Evolutionary conservation across 2,329 filamentous ascomycete genomes (phyloP).

Genomic region (Tolypocladium capitatum): DNA sequence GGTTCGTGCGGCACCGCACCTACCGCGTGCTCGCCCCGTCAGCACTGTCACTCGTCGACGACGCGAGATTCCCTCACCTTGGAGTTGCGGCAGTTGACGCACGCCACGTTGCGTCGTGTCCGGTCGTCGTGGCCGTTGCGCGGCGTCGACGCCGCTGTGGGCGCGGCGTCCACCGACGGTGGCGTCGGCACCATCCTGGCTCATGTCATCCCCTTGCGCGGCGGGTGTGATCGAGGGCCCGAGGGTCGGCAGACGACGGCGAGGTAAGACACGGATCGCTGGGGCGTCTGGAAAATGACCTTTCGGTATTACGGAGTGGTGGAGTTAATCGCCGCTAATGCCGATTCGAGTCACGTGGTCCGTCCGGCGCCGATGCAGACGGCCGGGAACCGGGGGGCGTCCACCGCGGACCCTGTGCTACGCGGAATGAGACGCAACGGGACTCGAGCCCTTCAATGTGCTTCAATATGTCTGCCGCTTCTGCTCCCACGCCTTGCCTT

Average conservation of each 20-base stretch:
- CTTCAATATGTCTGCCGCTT: conserved; percentile 5
- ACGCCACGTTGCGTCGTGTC: conserved; percentile 24
- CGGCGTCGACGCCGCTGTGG: conserved; percentile 10
- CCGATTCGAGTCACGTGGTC: conserved; percentile 5
- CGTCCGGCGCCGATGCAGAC: neutral
- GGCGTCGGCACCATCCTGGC: conserved; percentile 17
- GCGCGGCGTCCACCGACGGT: conserved; percentile 14
- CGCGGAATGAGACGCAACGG: neutral
- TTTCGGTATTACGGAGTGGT: too few relatives aligned
- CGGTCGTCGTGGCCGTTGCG: conserved; percentile 12
- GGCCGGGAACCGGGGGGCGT: neutral
- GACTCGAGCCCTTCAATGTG: neutral
- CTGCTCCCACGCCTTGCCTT: conserved; percentile 7
- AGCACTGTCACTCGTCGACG: neutral
- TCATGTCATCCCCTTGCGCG: conserved; percentile 7
- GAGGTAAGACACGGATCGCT: neutral
- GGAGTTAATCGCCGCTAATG: conserved; percentile 5
- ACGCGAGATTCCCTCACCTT: conserved; percentile 16
- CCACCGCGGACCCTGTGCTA: neutral
- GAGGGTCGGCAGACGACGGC: neutral
- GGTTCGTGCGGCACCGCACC: conserved; percentile 31
- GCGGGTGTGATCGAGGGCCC: neutral
- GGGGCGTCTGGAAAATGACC: neutral
- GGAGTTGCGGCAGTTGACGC: conserved; percentile 25
- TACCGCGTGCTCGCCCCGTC: conserved; percentile 10